phyloP scores from a whole-genome alignment of 768 basidiomycete genomes.

The Leccinum pellstonianum region DNA sequence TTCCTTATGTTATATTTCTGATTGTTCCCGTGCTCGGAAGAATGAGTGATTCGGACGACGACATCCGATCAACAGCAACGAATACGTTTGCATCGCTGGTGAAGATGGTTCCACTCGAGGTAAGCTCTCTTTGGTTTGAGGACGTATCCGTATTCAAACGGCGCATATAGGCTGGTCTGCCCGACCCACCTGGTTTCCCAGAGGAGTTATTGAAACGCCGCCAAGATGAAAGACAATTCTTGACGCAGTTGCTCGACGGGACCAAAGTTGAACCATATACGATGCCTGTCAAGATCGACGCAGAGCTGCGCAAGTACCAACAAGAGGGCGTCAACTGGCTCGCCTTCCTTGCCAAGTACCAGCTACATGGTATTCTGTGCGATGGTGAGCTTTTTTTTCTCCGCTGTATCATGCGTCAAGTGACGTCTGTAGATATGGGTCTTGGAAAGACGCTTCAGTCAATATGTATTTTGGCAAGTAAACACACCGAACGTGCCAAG shows the following conservation, averaged over 20 bases:
- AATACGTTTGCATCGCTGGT: slow-evolving; percentile 96
- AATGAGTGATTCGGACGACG: slow-evolving; percentile 94
- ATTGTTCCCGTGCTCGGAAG: slow-evolving; percentile 94
- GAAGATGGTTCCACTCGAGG: slow-evolving; percentile 98
- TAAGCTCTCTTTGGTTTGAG: slow-evolving; percentile 32
- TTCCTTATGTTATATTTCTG: slow-evolving; percentile 96
- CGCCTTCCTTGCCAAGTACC: slow-evolving; percentile 96
- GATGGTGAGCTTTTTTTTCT: slow-evolving; percentile 63
- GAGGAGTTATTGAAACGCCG: slow-evolving; percentile 82
- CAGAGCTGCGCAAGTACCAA: slow-evolving; percentile 95
- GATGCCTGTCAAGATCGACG: slow-evolving; percentile 86
- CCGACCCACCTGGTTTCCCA: slow-evolving; percentile 92
- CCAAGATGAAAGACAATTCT: slow-evolving; percentile 85
- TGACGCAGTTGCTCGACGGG: slow-evolving; percentile 92
- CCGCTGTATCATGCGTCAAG: not conserved
- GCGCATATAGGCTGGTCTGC: slow-evolving; percentile 77
- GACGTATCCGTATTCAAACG: not conserved
- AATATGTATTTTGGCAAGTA: slow-evolving; percentile 94
- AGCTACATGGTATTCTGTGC: slow-evolving; percentile 95
- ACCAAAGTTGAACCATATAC: slow-evolving; percentile 89
- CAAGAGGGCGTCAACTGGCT: slow-evolving; percentile 99
- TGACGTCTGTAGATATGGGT: slow-evolving; percentile 79
- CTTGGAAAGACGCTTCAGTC: slow-evolving; percentile 97
- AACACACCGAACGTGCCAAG: slow-evolving; percentile 83
- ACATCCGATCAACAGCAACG: slow-evolving; percentile 91